Evolutionary conservation across 208 protist genomes (phyloP).

Genomic region (Plasmodiophora brassicae): DNA sequence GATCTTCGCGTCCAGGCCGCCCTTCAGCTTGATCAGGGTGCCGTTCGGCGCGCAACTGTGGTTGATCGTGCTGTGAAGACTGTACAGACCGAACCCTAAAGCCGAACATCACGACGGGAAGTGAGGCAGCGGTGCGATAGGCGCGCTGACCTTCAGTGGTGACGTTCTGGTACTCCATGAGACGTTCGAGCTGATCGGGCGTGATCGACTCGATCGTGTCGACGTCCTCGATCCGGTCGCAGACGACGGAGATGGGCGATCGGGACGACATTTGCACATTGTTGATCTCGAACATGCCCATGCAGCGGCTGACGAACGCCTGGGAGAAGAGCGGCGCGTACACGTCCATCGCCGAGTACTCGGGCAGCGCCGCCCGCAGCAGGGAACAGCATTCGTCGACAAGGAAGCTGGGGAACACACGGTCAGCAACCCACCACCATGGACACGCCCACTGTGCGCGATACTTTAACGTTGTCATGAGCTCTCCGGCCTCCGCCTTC

Average conservation of each 20-base stretch:
- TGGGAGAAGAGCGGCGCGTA: neutral
- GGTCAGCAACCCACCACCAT: no score
- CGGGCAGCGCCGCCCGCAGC: neutral
- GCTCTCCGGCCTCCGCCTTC: neutral
- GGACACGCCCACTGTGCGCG: no score
- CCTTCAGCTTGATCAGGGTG: neutral
- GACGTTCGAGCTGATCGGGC: neutral
- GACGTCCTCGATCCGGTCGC: neutral
- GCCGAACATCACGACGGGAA: neutral
- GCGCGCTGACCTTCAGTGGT: neutral
- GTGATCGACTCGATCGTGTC: neutral
- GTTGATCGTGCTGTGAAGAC: neutral
- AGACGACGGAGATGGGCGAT: neutral
- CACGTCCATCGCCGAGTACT: neutral
- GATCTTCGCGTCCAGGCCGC: neutral
- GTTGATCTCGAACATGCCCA: conserved; percentile 23
- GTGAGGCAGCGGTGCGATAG: neutral
- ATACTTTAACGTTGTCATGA: no score
- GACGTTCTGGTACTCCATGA: neutral
- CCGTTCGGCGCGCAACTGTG: conserved; percentile 13
- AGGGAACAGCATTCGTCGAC: neutral
- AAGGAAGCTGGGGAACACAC: neutral
- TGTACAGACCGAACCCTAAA: conserved; percentile 26
- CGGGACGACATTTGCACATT: neutral
- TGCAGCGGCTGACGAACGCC: neutral